Base-by-base conservation (phyloP, 202 grass and related monocot species). In the Saccharum hybrid region DNA sequence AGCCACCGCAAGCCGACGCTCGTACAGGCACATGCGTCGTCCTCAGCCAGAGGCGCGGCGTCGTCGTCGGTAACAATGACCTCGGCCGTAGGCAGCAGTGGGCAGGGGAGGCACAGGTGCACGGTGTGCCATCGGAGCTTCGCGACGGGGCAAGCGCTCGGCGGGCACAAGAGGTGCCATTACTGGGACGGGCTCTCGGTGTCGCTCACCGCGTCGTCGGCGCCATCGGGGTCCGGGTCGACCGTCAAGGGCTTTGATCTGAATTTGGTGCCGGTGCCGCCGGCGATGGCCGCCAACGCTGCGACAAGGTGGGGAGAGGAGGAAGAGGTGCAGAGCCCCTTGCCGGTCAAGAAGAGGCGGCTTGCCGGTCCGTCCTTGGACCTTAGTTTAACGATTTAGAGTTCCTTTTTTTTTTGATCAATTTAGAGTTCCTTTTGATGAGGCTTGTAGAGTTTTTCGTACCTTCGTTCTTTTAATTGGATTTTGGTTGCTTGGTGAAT, bases 111-210 rank as follows among this genome's bases (percentile, higher is more conserved):
- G 66, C 88, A 98, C 88, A 86, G 40, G 80, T 98, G 95, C 90
- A 82, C 86, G 0, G 83, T 98, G 28, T 98, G 95, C 88, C 41
- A 85, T 26, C 88, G 82, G 72, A 85, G 76, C 18, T 98, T 98
- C 68, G 41, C 81, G 0, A 94, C 92, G 16, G 95, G 95, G 33
- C 95, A 94, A 77, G 92, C 95, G 52, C 92, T 98, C 52, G 92
- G 95, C 7, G 95, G 95, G n/a, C 95, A 98, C 89, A 98, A 98
- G 87, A 59, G 95, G 72, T 88, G 90, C 74, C 92, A 98, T 45
- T 98, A 95, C 85, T 94, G 87, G 88, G 95, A 94, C 14, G 90
- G 87, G 10, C 76, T 88, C 16, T 88, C 88, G 6, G 78, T 65
- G 41, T 91, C 84, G 0, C 54, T 81, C 16, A 80, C 87, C 54